A percentile compares a stretch with the other conserved stretches of the same genome.
Evolutionary conservation across 2,329 filamentous ascomycete species (phyloP).

Genomic region (Talaromyces verruculosus): DNA sequence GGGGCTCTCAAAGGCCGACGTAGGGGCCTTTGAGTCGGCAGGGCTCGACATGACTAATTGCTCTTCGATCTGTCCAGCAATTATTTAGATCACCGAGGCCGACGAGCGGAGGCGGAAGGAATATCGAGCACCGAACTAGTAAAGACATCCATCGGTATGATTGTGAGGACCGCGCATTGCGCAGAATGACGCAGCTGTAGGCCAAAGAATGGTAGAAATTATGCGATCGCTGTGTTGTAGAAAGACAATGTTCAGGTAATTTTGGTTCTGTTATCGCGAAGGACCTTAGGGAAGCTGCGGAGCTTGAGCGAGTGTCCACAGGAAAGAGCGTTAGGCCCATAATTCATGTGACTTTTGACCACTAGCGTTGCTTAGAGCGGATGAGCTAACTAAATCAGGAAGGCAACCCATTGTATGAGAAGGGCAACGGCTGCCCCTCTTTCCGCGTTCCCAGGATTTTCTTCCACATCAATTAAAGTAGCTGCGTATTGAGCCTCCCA

Average conservation of each 20-base stretch:
- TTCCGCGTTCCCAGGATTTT: constrained; percentile 12
- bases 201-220: background rate
- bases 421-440: constrained; percentile 16
- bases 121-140: background rate
- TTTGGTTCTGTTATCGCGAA: background rate
- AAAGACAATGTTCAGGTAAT: background rate
- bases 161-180: constrained; percentile 13
- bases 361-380: background rate
- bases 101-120: background rate
- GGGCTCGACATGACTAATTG: constrained; percentile 32
- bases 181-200: background rate
- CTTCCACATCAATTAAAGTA: background rate
- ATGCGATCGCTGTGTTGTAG: background rate
- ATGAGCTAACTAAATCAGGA: background rate
- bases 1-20: constrained; percentile 73
- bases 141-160: constrained; percentile 4
- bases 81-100: background rate
- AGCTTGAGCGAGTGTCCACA: constrained; percentile 12
- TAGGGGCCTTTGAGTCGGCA: constrained; percentile 40
- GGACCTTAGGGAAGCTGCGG: constrained; percentile 12
- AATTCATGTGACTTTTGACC: constrained; percentile 14
- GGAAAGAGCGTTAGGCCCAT: constrained; percentile 6
- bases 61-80: background rate
- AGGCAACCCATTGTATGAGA: background rate
- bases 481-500: constrained; percentile 12